Evolutionary conservation across 805 yeast genomes (phyloP), one percentile per base, ranked within the genome.

Genomic region (Zygotorulaspora chibaensis): DNA sequence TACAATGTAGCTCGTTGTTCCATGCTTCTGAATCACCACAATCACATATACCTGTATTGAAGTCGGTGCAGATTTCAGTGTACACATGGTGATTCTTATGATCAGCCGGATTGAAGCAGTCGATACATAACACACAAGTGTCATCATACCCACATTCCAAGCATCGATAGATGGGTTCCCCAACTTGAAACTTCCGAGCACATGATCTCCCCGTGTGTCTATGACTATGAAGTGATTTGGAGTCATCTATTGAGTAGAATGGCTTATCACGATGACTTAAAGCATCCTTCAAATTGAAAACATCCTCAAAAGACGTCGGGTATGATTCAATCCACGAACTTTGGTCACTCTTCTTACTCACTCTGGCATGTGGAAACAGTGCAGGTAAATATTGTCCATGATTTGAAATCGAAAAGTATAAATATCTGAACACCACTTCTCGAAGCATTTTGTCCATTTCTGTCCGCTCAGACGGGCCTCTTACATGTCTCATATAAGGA

Each of bases 21-120:
- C 87, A 85, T 4, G 88, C 86, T 45, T 76, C 79, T 3, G 67
- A 68, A 58, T 83, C 89, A 8, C 88, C 88, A 67, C 89, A 83
- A 54, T 83, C 89, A 62, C 89, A 83, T 25, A 81, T 77, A 2
- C 85, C 87, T 11, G 75, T 75, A 36, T 69, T 71, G 10, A 55
- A 55, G 2, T 77, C 81, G 3, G 59, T 53, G 3, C 84, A 72
- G 11, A 69, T 70, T 59, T 72, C 77, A 43, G 74, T 73, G 25
- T 72, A 66, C 8, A 86, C 85, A 48, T 77, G 77, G 58, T 86
- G 95, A 42, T 74, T 81, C 11, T 65, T 59, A 61, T 86, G 95
- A 55, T 84, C 87, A 3, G 74, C 75, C 44, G 76, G 74, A 60
- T 83, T 82, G 67, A 84, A 86, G 61, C 95, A 86, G 53, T 79